These are phyloP conservation scores for Nepenthes gracilis DNA, from an alignment of 148 eudicot genomes.

Conservation along the genomic window DNA sequence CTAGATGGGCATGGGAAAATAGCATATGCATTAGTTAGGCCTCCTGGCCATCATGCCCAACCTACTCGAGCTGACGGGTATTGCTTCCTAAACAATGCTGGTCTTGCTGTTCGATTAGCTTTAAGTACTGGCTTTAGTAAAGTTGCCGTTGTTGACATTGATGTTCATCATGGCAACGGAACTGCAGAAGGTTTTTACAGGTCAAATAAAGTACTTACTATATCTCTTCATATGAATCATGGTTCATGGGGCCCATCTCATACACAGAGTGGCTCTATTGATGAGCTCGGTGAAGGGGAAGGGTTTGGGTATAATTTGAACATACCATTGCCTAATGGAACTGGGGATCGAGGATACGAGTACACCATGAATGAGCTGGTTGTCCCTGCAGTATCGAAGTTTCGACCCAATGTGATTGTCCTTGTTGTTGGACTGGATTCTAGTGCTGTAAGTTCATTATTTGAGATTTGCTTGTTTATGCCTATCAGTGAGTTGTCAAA, in stretches of 20 bases:
- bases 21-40: conserved; percentile 74
- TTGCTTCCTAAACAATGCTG: conserved; percentile 87
- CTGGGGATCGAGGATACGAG: conserved; percentile 61
- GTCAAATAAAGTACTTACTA: conserved; percentile 64
- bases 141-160: conserved; percentile 84
- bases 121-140: conserved; percentile 40
- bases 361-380: conserved; percentile 67
- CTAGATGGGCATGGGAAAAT: conserved; percentile 52
- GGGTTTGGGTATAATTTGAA: conserved; percentile 86
- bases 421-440: conserved; percentile 89
- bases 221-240: conserved; percentile 97
- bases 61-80: conserved; percentile 93
- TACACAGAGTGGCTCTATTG: conserved; percentile 65
- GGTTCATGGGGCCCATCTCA: conserved; percentile 97
- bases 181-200: conserved; percentile 82
- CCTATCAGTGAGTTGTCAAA: too few relatives aligned
- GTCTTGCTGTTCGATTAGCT: conserved; percentile 64
- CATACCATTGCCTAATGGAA: conserved; percentile 84
- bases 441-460: conserved; percentile 66
- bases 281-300: conserved; percentile 76
- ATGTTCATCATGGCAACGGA: conserved; percentile 95
- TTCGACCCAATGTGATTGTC: conserved; percentile 70
- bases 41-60: conserved; percentile 98
- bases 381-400: conserved; percentile 60
- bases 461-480: neutral